Conservation (phyloP, 2,329 filamentous ascomycete genomes). For the Chrysosporium queenslandicum region DNA sequence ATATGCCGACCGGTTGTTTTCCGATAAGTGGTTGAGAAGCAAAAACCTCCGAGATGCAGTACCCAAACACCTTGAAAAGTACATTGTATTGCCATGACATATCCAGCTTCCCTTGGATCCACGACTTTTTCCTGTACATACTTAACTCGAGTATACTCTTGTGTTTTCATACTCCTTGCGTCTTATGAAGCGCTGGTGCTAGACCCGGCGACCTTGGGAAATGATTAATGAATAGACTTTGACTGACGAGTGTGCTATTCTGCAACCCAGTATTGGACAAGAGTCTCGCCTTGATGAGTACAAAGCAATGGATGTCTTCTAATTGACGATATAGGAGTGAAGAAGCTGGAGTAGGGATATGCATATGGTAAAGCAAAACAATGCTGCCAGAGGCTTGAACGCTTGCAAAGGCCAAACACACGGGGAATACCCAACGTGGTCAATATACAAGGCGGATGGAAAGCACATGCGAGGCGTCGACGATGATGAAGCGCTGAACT, state of each 20-base stretch:
- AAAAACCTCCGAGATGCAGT: conserved; percentile 76
- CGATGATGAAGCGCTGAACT: too few relatives aligned
- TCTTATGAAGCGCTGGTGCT: not conserved
- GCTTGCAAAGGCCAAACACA: not conserved
- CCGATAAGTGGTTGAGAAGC: conserved; percentile 73
- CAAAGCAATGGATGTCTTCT: too few relatives aligned
- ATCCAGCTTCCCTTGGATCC: not conserved
- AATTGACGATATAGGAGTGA: not conserved
- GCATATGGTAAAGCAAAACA: not conserved
- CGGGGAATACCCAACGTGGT: not conserved
- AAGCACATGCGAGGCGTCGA: too few relatives aligned
- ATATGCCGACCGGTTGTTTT: conserved; percentile 91
- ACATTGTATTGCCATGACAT: conserved; percentile 72
- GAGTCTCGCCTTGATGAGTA: too few relatives aligned
- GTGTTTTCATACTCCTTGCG: not conserved
- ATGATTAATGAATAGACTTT: not conserved
- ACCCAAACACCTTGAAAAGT: conserved; percentile 77
- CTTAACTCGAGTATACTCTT: not conserved
- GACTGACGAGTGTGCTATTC: not conserved
- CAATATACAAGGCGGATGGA: not conserved
- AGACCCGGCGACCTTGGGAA: not conserved
- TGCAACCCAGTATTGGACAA: too few relatives aligned
- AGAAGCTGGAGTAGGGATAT: not conserved
- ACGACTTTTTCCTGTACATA: not conserved
- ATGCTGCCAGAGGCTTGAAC: not conserved